These are phyloP conservation scores for Sordaria brevicollis DNA, from an alignment of 495 filamentous ascomycete genomes.

Conservation along the genomic window DNA sequence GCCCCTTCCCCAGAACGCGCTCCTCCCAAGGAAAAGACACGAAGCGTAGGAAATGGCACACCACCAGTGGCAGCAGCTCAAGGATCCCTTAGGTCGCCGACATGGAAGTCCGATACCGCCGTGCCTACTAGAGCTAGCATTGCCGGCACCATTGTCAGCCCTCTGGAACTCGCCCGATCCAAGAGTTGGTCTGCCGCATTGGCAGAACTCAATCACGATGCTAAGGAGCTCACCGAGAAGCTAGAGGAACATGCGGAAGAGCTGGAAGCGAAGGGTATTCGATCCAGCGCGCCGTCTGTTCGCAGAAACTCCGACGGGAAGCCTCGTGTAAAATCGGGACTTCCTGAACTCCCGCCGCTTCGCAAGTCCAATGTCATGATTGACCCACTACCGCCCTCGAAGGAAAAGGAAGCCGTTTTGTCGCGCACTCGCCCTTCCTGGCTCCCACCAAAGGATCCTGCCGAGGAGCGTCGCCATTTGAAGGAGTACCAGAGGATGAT, in stretches of 20 bases:
- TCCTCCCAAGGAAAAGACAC: conserved; percentile 36
- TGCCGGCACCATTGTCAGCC: conserved; percentile 12
- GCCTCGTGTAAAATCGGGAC: conserved; percentile 42
- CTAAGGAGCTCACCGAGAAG: conserved; percentile 78
- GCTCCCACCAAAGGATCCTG: conserved; percentile 88
- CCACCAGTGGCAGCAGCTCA: conserved; percentile 37
- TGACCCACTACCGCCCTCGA: conserved; percentile 87
- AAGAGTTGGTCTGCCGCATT: conserved; percentile 82
- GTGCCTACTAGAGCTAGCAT: conserved; percentile 14
- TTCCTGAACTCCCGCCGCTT: conserved; percentile 67
- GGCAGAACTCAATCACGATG: conserved; percentile 74
- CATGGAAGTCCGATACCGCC: conserved; percentile 31
- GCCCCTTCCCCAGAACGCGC: conserved; percentile 48
- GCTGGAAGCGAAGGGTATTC: conserved; percentile 34
- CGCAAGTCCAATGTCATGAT: conserved; percentile 89
- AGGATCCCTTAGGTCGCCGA: conserved; percentile 38
- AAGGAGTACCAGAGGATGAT: conserved; percentile 94
- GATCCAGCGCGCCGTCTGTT: conserved; percentile 24
- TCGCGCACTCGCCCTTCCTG: conserved; percentile 87
- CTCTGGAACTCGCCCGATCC: conserved; percentile 43
- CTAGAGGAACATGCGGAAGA: conserved; percentile 76
- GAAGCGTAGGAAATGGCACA: conserved; percentile 45
- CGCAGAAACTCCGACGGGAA: conserved; percentile 39
- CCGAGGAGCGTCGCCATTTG: conserved; percentile 83
- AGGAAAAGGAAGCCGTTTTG: conserved; percentile 90